Base-by-base conservation (phyloP, 257 asterid species). In the Przewalskia tangutica region DNA sequence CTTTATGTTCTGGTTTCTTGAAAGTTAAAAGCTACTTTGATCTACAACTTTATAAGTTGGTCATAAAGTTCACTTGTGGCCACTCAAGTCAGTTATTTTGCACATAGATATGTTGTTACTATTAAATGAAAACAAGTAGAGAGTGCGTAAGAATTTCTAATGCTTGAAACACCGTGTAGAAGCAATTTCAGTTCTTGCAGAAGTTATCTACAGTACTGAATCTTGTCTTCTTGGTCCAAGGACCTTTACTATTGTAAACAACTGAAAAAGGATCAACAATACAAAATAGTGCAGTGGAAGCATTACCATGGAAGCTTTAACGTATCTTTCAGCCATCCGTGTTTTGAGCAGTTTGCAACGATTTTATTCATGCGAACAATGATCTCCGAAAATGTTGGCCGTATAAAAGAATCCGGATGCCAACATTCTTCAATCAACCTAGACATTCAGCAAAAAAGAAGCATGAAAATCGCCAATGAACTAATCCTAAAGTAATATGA, bases 271-370 rank as follows among this genome's bases (percentile, higher is more conserved):
- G 73, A 79, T 56, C 18, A 40, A 79, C 5, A 20, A 79, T 44
- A 51, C 55, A 62, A 42, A 63, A 17, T 14, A 38, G 54, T 40
- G 4, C 1, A 75, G 17, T 32, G 32, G 66, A 81, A 65, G 65
- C 65, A 65, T 81, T 92, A 95, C 99, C 99, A 96, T 23, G 98
- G 98, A 80, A 94, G 95, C 85, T 92, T 96, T 89, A 96, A 92
- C 62, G 99, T 89, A 86, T 96, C 99, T 85, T 96, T 96, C 98
- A 98, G 94, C 97, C 98, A 93, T 82, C 98, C 98, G 66, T 94
- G 95, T 84, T 91, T 96, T 10, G 97, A 83, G 84, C 98, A 89
- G 84, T 86, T 90, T 70, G 80, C 75, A 46, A 91, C 91, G 63
- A 94, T 96, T 84, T 81, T 94, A 81, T 94, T 92, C 89, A 93